A percentile compares a stretch with the other conserved stretches of the same genome.
These are phyloP conservation scores for Clarireedia paspali DNA, from an alignment of 2,329 filamentous ascomycete species.

Conservation along the genomic window DNA sequence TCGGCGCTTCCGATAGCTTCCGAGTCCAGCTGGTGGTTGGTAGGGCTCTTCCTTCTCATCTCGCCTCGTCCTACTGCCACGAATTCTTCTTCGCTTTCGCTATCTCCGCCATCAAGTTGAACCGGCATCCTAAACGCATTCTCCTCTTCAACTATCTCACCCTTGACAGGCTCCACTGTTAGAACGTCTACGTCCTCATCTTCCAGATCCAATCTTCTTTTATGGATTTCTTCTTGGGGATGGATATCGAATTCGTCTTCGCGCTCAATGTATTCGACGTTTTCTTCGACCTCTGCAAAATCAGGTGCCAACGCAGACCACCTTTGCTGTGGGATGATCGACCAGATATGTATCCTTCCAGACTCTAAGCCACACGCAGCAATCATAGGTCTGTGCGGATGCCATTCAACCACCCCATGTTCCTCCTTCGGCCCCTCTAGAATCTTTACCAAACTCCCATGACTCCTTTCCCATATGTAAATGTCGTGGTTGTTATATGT, in stretches of 20 bases:
- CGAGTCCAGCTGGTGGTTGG: conserved; percentile 57
- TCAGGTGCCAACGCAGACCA: conserved; percentile 97
- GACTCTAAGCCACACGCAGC: conserved; percentile 90
- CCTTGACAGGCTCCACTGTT: conserved; percentile 61
- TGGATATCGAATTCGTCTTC: conserved; percentile 99
- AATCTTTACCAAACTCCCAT: conserved; percentile 92
- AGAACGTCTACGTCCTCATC: conserved; percentile 91
- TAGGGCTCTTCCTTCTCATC: conserved; percentile 78
- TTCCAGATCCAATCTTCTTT: conserved; percentile 80
- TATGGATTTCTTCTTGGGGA: conserved; percentile 87
- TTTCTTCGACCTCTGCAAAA: conserved; percentile 96
- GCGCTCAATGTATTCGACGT: conserved; percentile 89
- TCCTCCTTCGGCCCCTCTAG: conserved; percentile 95
- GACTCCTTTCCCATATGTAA: conserved; percentile 93
- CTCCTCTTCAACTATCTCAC: conserved; percentile 47
- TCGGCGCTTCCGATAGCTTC: conserved; percentile 34
- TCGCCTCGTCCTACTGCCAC: conserved; percentile 65
- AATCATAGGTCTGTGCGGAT: conserved; percentile 78
- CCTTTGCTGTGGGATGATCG: conserved; percentile 86
- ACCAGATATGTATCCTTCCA: conserved; percentile 92
- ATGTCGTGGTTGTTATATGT: conserved; percentile 99
- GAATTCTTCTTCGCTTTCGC: conserved; percentile 90
- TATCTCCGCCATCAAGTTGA: conserved; percentile 84
- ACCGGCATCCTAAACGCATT: conserved; percentile 83
- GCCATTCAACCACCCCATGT: conserved; percentile 95